Evolutionary conservation across 2,329 filamentous ascomycete genomes (phyloP).

Genomic region (Fusarium devonianum): DNA sequence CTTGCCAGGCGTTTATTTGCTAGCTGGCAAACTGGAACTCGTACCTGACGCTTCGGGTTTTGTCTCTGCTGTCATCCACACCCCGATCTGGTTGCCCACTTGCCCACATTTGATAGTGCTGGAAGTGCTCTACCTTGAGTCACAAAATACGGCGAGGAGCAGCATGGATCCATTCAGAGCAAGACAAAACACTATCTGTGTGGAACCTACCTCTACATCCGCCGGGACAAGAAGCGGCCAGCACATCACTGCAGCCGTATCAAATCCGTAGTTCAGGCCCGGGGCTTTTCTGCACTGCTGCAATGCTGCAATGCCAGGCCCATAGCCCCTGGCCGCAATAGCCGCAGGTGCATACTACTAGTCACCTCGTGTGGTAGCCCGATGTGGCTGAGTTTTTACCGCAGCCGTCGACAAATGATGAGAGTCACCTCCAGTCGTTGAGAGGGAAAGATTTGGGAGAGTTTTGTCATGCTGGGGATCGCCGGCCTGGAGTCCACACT

Average conservation of each 20-base stretch:
- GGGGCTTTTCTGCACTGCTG: constrained; percentile 13
- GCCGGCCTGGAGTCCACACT: neutral
- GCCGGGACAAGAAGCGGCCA: constrained; percentile 31
- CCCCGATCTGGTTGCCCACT: constrained; percentile 11
- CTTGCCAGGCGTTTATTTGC: constrained; percentile 14
- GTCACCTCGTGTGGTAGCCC: constrained; percentile 15
- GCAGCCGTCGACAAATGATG: too few relatives aligned
- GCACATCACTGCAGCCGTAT: constrained; percentile 33
- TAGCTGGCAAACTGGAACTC: constrained; percentile 8
- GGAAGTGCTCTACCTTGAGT: constrained; percentile 20
- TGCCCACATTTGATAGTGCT: constrained; percentile 18
- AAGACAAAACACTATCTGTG: constrained; percentile 32
- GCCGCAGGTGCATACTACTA: constrained; percentile 25
- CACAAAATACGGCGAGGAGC: constrained; percentile 25
- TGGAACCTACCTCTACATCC: constrained; percentile 30
- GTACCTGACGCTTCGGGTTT: constrained; percentile 15
- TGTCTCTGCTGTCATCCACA: constrained; percentile 17
- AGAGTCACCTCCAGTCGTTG: too few relatives aligned
- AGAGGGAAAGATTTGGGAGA: neutral
- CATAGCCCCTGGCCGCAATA: constrained; percentile 28
- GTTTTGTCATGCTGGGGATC: neutral
- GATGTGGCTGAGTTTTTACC: constrained; percentile 23
- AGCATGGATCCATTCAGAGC: constrained; percentile 25
- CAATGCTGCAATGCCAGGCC: constrained; percentile 29
- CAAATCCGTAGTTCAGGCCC: constrained; percentile 26